These are phyloP conservation scores for Aspergillus ostianus DNA, from an alignment of 495 filamentous ascomycete species.

Conservation along the genomic window DNA sequence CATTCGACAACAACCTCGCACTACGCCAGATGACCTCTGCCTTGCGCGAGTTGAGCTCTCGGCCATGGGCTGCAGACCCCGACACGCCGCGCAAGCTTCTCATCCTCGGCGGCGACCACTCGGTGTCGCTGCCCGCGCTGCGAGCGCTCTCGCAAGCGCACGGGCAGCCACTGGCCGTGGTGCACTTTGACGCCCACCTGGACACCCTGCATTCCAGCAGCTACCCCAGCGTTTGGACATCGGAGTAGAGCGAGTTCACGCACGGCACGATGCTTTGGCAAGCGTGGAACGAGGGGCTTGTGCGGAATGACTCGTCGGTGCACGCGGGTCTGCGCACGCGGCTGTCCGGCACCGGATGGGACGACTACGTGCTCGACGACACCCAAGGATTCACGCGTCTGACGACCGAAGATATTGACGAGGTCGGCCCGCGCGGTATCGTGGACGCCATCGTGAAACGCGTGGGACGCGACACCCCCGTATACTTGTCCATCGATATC, in stretches of 20 bases:
- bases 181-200: conserved; percentile 81
- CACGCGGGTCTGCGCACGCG: conserved; percentile 77
- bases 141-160: conserved; percentile 67
- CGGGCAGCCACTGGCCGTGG: conserved; percentile 66
- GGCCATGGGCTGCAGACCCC: conserved; percentile 36
- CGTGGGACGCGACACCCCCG: conserved; percentile 61
- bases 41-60: conserved; percentile 62
- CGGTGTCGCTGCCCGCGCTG: conserved; percentile 71
- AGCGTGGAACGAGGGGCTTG: conserved; percentile 70
- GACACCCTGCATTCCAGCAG: conserved; percentile 83
- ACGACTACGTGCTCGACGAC: conserved; percentile 57
- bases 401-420: conserved; percentile 69
- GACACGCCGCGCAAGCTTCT: conserved; percentile 61
- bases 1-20: conserved; percentile 74
- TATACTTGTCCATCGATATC: conserved; percentile 74
- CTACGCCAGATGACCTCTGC: conserved; percentile 75
- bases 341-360: conserved; percentile 61
- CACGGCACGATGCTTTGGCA: conserved; percentile 87
- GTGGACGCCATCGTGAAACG: conserved; percentile 56
- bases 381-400: conserved; percentile 66
- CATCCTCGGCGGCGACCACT: conserved; percentile 81
- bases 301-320: conserved; percentile 65
- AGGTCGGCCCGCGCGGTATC: conserved; percentile 56
- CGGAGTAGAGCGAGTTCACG: conserved; percentile 69
- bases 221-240: conserved; percentile 71